A percentile compares a stretch with the other conserved stretches of the same genome.
These are phyloP conservation scores for Phlebiopsis gigantea DNA, from an alignment of 768 basidiomycete genomes.

Conservation along the genomic window DNA sequence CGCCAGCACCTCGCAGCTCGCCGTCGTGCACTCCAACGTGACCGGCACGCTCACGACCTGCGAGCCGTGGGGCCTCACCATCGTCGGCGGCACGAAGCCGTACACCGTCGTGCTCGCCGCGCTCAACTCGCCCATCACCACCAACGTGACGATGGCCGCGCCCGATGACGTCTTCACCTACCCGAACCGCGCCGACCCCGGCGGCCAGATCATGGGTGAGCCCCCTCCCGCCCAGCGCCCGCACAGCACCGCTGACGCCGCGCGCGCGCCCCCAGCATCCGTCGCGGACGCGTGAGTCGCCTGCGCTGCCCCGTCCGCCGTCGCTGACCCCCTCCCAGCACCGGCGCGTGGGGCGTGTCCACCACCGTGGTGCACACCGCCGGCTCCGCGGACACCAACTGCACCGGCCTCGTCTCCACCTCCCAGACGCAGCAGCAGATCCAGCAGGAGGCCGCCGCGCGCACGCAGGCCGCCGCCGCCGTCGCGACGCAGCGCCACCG, in stretches of 20 bases:
- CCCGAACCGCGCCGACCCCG: constrained; percentile 37
- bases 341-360: constrained; percentile 31
- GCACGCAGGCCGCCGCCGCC: constrained; percentile 6
- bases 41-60: constrained; percentile 36
- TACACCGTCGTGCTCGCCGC: constrained; percentile 39
- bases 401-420: constrained; percentile 27
- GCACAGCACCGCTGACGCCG: background rate
- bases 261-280: constrained; percentile 24
- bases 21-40: constrained; percentile 32
- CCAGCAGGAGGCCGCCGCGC: constrained; percentile 14
- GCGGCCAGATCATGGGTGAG: constrained; percentile 37
- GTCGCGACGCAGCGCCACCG: constrained; percentile 18
- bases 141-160: constrained; percentile 34
- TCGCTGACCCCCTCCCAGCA: constrained; percentile 23
- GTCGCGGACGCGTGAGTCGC: constrained; percentile 22
- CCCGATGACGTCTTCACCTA: constrained; percentile 36
- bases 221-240: too few species aligned
- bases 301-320: background rate
- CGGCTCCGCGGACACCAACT: constrained; percentile 28
- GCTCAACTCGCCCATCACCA: constrained; percentile 32
- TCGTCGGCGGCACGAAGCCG: constrained; percentile 40
- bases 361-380: constrained; percentile 16
- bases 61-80: constrained; percentile 40
- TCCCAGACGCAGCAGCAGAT: constrained; percentile 24
- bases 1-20: constrained; percentile 23